Conservation (phyloP, 768 basidiomycete genomes). For the Leccinum disarticulatum region DNA sequence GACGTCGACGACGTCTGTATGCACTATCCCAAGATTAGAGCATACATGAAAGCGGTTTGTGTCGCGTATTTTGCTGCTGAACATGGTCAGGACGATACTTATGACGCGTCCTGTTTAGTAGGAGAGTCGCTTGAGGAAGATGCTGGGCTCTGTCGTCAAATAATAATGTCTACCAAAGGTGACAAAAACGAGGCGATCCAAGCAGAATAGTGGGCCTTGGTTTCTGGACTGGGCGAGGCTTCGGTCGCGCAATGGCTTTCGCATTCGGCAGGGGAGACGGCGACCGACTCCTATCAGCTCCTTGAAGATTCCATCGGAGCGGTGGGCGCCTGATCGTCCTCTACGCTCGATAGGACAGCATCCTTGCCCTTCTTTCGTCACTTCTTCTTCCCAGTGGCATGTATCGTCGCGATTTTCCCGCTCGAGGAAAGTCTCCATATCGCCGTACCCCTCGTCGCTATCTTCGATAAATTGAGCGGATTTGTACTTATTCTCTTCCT, state of each 20-base stretch:
- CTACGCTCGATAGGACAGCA: constrained; percentile 44
- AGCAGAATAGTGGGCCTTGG: constrained; percentile 8
- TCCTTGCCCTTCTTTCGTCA: constrained; percentile 48
- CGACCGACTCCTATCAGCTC: constrained; percentile 25
- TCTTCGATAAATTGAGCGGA: constrained; percentile 91
- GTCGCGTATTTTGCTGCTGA: neutral
- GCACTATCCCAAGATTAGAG: constrained; percentile 20
- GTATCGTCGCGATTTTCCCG: constrained; percentile 45
- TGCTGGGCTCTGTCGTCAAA: constrained; percentile 17
- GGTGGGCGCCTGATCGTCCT: constrained; percentile 24
- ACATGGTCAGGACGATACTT: neutral
- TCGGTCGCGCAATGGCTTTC: constrained; percentile 24
- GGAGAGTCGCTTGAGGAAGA: constrained; percentile 11
- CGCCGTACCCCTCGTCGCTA: constrained; percentile 80
- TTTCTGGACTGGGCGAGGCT: constrained; percentile 44
- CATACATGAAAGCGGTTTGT: constrained; percentile 27
- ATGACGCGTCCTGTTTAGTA: constrained; percentile 6
- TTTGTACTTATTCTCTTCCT: constrained; percentile 76
- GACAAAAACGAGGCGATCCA: too few species aligned
- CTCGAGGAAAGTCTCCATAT: constrained; percentile 80
- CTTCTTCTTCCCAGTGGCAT: constrained; percentile 53
- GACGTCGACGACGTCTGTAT: constrained; percentile 20
- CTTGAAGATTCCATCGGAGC: constrained; percentile 15
- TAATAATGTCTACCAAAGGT: too few species aligned
- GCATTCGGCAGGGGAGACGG: constrained; percentile 17